phyloP scores from a whole-genome alignment of 805 yeast genomes.

The Schwanniomyces vanrijiae region DNA sequence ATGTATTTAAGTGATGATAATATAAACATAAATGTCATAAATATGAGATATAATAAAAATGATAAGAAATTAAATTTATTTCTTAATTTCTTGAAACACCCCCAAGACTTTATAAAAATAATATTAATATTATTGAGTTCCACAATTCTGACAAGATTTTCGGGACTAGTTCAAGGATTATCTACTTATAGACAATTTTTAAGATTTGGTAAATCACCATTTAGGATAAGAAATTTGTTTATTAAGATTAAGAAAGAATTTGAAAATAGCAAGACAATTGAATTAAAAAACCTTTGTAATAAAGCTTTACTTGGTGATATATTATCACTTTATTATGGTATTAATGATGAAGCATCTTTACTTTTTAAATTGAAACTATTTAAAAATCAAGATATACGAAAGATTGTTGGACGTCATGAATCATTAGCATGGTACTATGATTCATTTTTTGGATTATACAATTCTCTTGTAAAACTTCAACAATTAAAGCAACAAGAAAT shows the following conservation, averaged over 20 bases:
- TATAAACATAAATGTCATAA: conserved; percentile 31
- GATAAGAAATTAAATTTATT: conserved; percentile 33
- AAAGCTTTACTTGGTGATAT: conserved; percentile 50
- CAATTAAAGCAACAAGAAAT: conserved; percentile 48
- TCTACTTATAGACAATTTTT: conserved; percentile 64
- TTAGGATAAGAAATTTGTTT: conserved; percentile 44
- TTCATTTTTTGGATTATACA: conserved; percentile 56
- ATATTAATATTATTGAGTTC: conserved; percentile 37
- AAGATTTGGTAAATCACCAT: conserved; percentile 71
- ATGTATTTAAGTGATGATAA: conserved; percentile 30
- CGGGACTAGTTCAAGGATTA: conserved; percentile 47
- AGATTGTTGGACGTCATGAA: conserved; percentile 55
- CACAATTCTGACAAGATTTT: conserved; percentile 38
- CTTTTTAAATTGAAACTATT: conserved; percentile 55
- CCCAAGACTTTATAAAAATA: conserved; percentile 35
- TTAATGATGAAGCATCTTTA: conserved; percentile 62
- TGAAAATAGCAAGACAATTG: conserved; percentile 2
- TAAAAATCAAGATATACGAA: conserved; percentile 32
- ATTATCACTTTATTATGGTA: conserved; percentile 59
- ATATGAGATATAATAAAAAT: conserved; percentile 28
- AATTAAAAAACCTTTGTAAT: background rate
- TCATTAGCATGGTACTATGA: conserved; percentile 69
- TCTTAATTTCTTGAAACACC: conserved; percentile 35
- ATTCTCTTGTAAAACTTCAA: conserved; percentile 45
- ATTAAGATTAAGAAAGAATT: conserved; percentile 23